These are phyloP conservation scores for Daldinia vernicosa DNA, from an alignment of 495 filamentous ascomycete species.

Conservation along the genomic window DNA sequence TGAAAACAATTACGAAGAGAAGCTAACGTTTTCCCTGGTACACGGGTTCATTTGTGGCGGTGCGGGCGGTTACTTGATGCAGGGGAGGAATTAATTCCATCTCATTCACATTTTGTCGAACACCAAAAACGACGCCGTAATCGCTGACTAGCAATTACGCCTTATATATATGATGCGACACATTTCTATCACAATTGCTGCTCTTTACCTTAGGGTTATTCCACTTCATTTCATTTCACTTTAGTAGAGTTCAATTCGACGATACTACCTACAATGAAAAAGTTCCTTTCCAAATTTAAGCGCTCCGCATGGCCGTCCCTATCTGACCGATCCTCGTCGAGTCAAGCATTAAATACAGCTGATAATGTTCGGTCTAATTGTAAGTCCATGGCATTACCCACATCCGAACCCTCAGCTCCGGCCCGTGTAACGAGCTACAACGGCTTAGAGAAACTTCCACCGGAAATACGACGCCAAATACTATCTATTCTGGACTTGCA, in stretches of 20 bases:
- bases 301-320: background rate
- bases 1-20: too few species aligned
- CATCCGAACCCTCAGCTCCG: background rate
- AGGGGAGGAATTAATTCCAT: background rate
- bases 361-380: background rate
- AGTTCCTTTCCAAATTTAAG: background rate
- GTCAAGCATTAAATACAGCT: background rate
- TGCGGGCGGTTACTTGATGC: background rate
- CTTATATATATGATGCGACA: too few species aligned
- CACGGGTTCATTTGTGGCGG: too few species aligned
- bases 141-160: too few species aligned
- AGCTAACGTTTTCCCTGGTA: too few species aligned
- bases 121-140: too few species aligned
- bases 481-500: background rate
- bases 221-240: background rate
- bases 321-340: background rate
- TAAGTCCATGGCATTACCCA: background rate
- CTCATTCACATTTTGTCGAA: background rate
- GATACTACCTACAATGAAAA: background rate
- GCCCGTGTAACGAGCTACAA: background rate
- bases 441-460: background rate
- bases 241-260: background rate
- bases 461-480: background rate
- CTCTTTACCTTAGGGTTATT: background rate
- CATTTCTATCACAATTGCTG: background rate